Evolutionary conservation across 2,329 filamentous ascomycete species (phyloP).

Genomic region (Phyllosticta citriasiana): DNA sequence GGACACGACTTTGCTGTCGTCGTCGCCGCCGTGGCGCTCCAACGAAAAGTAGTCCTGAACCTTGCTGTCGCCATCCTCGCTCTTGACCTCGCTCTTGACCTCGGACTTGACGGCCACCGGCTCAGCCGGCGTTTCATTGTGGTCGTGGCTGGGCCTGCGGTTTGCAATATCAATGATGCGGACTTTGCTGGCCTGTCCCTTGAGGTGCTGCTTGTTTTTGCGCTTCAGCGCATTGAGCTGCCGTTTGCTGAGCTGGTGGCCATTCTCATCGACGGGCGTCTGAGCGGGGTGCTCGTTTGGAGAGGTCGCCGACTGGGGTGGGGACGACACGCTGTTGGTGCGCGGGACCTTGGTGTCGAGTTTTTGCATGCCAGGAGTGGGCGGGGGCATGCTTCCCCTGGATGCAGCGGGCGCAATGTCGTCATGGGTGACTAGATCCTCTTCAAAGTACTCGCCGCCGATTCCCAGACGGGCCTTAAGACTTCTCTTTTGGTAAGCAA

Average conservation of each 20-base stretch:
- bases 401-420: constrained; percentile 40
- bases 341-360: constrained; percentile 42
- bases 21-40: constrained; percentile 70
- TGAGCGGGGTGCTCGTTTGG: constrained; percentile 34
- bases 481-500: constrained; percentile 84
- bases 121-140: constrained; percentile 42
- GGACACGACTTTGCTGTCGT: constrained; percentile 83
- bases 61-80: constrained; percentile 45
- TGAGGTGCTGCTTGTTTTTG: constrained; percentile 82
- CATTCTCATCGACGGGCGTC: constrained; percentile 39
- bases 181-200: constrained; percentile 81
- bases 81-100: constrained; percentile 45
- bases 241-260: constrained; percentile 66
- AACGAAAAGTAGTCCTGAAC: constrained; percentile 77
- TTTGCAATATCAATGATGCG: constrained; percentile 79
- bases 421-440: constrained; percentile 63
- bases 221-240: constrained; percentile 92
- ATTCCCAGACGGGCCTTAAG: constrained; percentile 73
- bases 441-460: constrained; percentile 72
- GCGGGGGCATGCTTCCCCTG: constrained; percentile 13
- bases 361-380: constrained; percentile 34
- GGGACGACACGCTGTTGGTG: constrained; percentile 35
- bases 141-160: constrained; percentile 52
- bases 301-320: constrained; percentile 31
- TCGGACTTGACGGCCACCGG: constrained; percentile 51